phyloP scores from a whole-genome alignment of 352 stramenopile genomes.

The Phytophthora sp. region DNA sequence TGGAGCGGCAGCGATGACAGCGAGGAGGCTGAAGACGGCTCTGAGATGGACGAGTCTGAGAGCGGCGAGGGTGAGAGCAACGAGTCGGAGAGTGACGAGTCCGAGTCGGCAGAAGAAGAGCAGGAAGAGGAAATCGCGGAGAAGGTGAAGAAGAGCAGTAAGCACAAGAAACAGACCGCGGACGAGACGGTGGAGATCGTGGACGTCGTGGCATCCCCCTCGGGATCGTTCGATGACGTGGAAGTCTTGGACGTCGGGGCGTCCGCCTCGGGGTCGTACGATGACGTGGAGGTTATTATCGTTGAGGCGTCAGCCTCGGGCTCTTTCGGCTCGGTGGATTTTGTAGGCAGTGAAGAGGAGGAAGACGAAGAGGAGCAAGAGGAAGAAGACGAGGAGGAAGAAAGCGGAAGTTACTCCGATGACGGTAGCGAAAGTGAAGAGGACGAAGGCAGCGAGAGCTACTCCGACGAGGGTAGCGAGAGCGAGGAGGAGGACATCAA shows the following conservation, averaged over 20 bases:
- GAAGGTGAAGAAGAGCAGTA: slow-evolving; percentile 25
- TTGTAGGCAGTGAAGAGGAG: slow-evolving; percentile 29
- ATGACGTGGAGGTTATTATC: slow-evolving; percentile 29
- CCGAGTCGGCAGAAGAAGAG: slow-evolving; percentile 19
- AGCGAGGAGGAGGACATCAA: not conserved
- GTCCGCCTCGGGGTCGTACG: slow-evolving; percentile 28
- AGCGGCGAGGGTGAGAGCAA: slow-evolving; percentile 24
- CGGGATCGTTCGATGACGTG: slow-evolving; percentile 24
- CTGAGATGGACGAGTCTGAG: slow-evolving; percentile 11
- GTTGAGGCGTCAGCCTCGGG: slow-evolving; percentile 22
- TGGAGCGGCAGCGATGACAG: slow-evolving; percentile 38
- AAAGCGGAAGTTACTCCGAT: slow-evolving; percentile 18
- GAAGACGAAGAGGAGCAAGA: slow-evolving; percentile 20
- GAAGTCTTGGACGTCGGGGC: slow-evolving; percentile 29
- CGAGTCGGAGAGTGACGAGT: slow-evolving; percentile 22
- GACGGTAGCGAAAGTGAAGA: slow-evolving; percentile 19
- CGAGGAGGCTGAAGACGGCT: slow-evolving; percentile 18
- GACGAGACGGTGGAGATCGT: slow-evolving; percentile 4
- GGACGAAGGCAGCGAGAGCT: slow-evolving; percentile 11
- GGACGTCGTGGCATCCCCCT: slow-evolving; percentile 4
- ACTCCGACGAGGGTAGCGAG: slow-evolving; percentile 11
- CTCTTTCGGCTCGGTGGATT: slow-evolving; percentile 30
- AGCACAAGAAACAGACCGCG: slow-evolving; percentile 30
- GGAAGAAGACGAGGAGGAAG: slow-evolving; percentile 19
- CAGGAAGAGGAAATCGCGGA: slow-evolving; percentile 13